phyloP scores from a whole-genome alignment of 192 early-diverging fungal genomes.

The Backusella psychrophila region DNA sequence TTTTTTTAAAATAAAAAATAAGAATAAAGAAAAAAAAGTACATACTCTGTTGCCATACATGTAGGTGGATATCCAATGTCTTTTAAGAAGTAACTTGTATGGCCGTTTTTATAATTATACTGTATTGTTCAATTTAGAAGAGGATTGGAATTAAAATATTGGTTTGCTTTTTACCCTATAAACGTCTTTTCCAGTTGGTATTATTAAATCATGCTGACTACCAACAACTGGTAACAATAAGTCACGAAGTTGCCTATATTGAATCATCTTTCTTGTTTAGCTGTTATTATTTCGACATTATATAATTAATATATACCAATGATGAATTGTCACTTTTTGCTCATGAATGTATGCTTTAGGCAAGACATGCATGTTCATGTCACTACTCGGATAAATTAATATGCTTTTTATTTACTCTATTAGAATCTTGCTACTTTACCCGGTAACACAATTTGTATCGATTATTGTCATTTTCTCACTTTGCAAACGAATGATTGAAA shows the following conservation, averaged over 20 bases:
- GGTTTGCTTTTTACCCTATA: conserved; percentile 11
- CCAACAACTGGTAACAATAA: conserved; percentile 73
- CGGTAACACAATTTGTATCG: conserved; percentile 20
- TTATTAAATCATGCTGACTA: conserved; percentile 72
- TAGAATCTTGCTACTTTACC: conserved; percentile 2
- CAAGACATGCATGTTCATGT: conserved; percentile 40
- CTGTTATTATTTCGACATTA: neutral
- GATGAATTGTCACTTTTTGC: conserved; percentile 86
- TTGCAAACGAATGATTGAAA: neutral
- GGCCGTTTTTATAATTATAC: conserved; percentile 50
- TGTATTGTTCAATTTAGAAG: conserved; percentile 4
- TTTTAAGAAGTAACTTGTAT: conserved; percentile 60
- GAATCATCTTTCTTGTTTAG: neutral
- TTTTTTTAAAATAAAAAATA: neutral
- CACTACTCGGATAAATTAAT: neutral
- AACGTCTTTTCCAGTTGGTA: conserved; percentile 73
- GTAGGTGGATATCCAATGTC: conserved; percentile 79
- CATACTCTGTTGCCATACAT: conserved; percentile 66
- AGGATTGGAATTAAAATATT: neutral
- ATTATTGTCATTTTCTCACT: conserved; percentile 23
- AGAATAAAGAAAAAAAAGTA: neutral
- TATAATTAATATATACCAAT: conserved; percentile 61
- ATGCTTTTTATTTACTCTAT: neutral
- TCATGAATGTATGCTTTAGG: conserved; percentile 65
- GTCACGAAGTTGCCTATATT: conserved; percentile 87